These are phyloP conservation scores for Podochytrium sp. DNA, from an alignment of 192 early-diverging fungal genomes.

Conservation along the genomic window DNA sequence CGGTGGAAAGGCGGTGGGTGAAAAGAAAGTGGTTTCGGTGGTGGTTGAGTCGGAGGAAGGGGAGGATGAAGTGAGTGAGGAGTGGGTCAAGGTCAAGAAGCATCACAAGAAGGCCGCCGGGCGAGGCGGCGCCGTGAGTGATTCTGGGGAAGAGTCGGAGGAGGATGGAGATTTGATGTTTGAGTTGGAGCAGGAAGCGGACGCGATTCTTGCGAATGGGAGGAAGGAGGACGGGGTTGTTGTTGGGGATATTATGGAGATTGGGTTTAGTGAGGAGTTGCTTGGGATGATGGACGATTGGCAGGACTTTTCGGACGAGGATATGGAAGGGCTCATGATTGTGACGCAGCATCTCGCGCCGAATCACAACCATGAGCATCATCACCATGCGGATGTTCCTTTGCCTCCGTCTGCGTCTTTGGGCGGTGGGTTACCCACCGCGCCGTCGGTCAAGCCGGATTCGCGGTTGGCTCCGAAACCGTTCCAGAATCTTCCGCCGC, in stretches of 20 bases:
- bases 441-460: not conserved
- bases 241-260: not conserved
- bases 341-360: conserved; percentile 70
- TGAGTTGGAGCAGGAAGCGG: conserved; percentile 6
- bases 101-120: not conserved
- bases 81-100: not conserved
- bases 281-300: conserved; percentile 36
- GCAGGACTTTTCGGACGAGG: conserved; percentile 86
- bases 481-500: conserved; percentile 48
- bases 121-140: no score
- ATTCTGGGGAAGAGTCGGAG: no score
- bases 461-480: conserved; percentile 10
- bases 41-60: conserved; percentile 11
- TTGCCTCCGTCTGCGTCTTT: not conserved
- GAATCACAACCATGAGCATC: not conserved
- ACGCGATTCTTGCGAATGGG: not conserved
- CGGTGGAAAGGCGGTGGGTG: not conserved
- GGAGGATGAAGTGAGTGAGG: not conserved
- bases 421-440: not conserved
- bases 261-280: not conserved
- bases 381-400: not conserved
- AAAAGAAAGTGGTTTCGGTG: conserved; percentile 35
- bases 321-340: conserved; percentile 85
- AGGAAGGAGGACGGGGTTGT: not conserved
- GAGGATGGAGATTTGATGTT: conserved; percentile 32